A percentile compares a stretch with the other conserved stretches of the same genome.
Conservation (phyloP, 1,284 basidiomycete species). For the Golubevia sp. region DNA sequence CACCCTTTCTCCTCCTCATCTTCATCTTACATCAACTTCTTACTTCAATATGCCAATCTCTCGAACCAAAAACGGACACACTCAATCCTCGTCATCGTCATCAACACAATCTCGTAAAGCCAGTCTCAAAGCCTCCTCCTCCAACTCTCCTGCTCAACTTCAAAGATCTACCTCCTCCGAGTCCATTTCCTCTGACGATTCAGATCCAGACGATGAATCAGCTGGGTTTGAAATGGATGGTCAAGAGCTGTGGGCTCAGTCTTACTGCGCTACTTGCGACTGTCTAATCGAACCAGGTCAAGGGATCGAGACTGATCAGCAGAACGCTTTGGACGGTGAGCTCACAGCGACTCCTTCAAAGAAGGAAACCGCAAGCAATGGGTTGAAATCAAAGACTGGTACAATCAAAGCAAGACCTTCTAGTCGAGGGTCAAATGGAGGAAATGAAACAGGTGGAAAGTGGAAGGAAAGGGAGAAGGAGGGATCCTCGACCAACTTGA, state of each 20-base stretch:
- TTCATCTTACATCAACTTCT: too few relatives aligned
- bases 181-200: conserved; percentile 14
- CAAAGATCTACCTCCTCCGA: not conserved
- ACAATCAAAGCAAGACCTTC: conserved; percentile 32
- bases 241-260: conserved; percentile 47
- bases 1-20: too few relatives aligned
- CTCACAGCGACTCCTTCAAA: conserved; percentile 3
- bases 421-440: not conserved
- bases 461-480: not conserved
- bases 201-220: conserved; percentile 33
- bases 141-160: not conserved
- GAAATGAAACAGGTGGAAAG: not conserved
- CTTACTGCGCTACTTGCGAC: conserved; percentile 45
- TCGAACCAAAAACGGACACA: not conserved
- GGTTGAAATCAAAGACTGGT: conserved; percentile 33
- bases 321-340: conserved; percentile 5
- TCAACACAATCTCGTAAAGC: not conserved
- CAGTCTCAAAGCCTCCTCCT: not conserved
- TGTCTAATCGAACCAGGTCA: conserved; percentile 47
- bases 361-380: conserved; percentile 9
- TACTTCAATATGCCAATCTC: too few relatives aligned
- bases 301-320: conserved; percentile 14
- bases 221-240: conserved; percentile 50
- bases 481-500: conserved; percentile 7
- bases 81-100: not conserved